These are phyloP conservation scores for Aureobasidium sp. DNA, from an alignment of 2,329 filamentous ascomycete species.

Conservation along the genomic window DNA sequence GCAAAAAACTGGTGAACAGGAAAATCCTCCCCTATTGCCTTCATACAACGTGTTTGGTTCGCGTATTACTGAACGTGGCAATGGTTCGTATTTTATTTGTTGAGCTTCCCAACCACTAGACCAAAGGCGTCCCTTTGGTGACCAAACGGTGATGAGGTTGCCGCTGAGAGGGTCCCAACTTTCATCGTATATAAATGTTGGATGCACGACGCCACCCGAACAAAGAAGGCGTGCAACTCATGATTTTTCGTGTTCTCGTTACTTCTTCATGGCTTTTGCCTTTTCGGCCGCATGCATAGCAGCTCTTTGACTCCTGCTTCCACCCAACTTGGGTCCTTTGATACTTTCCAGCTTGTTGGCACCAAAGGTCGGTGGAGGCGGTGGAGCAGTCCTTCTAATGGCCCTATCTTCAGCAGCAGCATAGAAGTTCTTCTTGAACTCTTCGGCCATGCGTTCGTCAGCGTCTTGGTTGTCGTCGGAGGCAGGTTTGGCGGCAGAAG, in stretches of 20 bases:
- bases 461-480: conserved; percentile 40
- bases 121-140: background rate
- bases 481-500: conserved; percentile 36
- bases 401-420: conserved; percentile 55
- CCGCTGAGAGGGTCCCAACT: background rate
- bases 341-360: conserved; percentile 34
- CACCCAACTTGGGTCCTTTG: conserved; percentile 70
- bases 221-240: too few relatives aligned
- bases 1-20: too few relatives aligned
- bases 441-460: conserved; percentile 47
- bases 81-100: background rate
- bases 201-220: background rate
- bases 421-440: conserved; percentile 66
- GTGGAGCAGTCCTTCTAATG: conserved; percentile 32
- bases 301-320: conserved; percentile 64
- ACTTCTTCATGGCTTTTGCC: conserved; percentile 17
- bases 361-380: conserved; percentile 20
- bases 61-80: too few relatives aligned
- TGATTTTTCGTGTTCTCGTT: too few relatives aligned
- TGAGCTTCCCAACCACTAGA: background rate
- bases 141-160: background rate
- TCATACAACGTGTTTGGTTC: too few relatives aligned
- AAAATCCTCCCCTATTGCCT: too few relatives aligned
- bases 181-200: background rate
- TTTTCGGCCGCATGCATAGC: conserved; percentile 52